These are phyloP conservation scores for Juglanconis sp. DNA, from an alignment of 2,329 filamentous ascomycete species.

Conservation along the genomic window DNA sequence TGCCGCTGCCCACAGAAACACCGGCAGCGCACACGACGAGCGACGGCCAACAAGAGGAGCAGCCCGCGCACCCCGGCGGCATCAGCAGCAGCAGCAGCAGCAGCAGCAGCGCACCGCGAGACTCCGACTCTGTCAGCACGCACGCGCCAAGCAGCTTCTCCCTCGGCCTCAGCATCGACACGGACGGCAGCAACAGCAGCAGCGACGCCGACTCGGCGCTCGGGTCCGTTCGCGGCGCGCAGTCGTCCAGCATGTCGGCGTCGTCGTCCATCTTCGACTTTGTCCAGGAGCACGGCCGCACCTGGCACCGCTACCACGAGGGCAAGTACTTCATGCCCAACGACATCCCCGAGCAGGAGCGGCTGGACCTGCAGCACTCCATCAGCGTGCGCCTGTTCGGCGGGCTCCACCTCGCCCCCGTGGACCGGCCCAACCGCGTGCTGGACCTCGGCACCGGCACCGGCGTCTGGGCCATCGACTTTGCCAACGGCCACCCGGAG, in stretches of 20 bases:
- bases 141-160: constrained; percentile 12
- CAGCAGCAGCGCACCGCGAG: neutral
- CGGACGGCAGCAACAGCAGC: constrained; percentile 7
- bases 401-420: constrained; percentile 21
- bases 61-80: no score
- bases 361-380: constrained; percentile 19
- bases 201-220: constrained; percentile 17
- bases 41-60: no score
- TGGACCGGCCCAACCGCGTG: constrained; percentile 19
- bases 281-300: constrained; percentile 17
- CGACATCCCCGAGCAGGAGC: constrained; percentile 18
- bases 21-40: no score
- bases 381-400: constrained; percentile 18
- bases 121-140: constrained; percentile 8
- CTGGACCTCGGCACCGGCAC: constrained; percentile 28
- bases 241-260: constrained; percentile 14
- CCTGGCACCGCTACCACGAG: constrained; percentile 18
- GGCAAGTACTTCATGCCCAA: constrained; percentile 20
- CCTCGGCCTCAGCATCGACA: constrained; percentile 12
- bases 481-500: constrained; percentile 22
- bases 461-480: constrained; percentile 27
- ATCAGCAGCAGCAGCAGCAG: no score
- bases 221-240: constrained; percentile 11
- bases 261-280: constrained; percentile 17
- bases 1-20: no score